Conservation (phyloP, 2,329 filamentous ascomycete genomes). For the Fusarium coffeatum region DNA sequence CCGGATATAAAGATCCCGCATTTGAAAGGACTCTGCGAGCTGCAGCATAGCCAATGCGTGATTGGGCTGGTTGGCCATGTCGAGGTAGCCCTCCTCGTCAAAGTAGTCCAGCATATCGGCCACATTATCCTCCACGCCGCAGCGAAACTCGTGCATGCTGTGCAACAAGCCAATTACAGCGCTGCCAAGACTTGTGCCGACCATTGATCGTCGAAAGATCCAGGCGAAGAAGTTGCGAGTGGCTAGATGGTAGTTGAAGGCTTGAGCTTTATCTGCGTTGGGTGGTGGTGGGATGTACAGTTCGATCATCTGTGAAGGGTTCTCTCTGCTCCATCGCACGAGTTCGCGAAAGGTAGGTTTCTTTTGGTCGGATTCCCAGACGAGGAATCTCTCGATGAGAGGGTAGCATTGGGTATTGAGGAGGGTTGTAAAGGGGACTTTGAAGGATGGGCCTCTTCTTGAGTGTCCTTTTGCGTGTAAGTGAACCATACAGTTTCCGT, state of each 20-base stretch:
- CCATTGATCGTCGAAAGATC: conserved; percentile 72
- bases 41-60: conserved; percentile 76
- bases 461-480: conserved; percentile 75
- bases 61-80: conserved; percentile 72
- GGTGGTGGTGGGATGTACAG: conserved; percentile 77
- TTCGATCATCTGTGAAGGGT: conserved; percentile 58
- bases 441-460: conserved; percentile 74
- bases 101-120: conserved; percentile 73
- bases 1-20: conserved; percentile 75
- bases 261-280: conserved; percentile 62
- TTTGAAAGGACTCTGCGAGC: conserved; percentile 73
- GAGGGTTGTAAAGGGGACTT: conserved; percentile 69
- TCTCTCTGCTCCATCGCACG: conserved; percentile 48
- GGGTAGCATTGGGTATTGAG: conserved; percentile 68
- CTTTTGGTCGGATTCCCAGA: conserved; percentile 46
- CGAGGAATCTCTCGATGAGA: conserved; percentile 66
- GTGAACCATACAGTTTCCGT: conserved; percentile 77
- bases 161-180: conserved; percentile 73
- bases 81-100: conserved; percentile 75
- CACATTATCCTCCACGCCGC: conserved; percentile 65
- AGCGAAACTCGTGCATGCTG: conserved; percentile 72
- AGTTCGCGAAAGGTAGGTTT: conserved; percentile 47
- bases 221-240: conserved; percentile 83
- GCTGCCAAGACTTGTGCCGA: conserved; percentile 73
- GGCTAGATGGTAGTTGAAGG: conserved; percentile 72